Base-by-base conservation (phyloP, 805 yeast genomes). In the Saccharomycopsis sp. region DNA sequence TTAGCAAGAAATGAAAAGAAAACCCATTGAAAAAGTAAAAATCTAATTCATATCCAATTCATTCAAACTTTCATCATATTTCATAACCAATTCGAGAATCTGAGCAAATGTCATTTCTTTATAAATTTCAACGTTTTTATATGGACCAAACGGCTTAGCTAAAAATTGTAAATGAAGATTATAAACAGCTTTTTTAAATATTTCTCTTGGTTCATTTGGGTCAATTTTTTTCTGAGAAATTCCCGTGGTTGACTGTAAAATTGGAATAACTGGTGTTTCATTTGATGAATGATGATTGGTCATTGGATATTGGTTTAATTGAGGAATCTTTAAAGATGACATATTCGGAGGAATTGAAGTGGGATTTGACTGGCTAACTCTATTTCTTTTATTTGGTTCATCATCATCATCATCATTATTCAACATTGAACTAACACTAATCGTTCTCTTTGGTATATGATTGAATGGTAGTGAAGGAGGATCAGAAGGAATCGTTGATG, bases 101-200 rank as follows among this genome's bases (percentile, higher is more conserved):
- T 41, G 37, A 5, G 37, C 45, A 37, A 41, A 41, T 18, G 37
- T 18, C 45, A 41, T 41, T 20, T 37, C 38, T 21, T 37, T 41
- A 25, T 18, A 37, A 4, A 41, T 27, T n/a, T 41, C 41, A 10
- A 12, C 10, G 20, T 28, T 26, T 18, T 31, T 17, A 29, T 32
- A 36, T 21, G 41, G 41, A 6, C 45, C 45, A 25, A 14, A 20
- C 9, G 45, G 45, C 3, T 32, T 21, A 12, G 21, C n/a, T 10
- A 37, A 19, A 37, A 41, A 41, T 28, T 41, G 45, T 8, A 41
- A n/a, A 21, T 41, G 41, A 14, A 41, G 29, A 17, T 41, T 21
- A 27, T 14, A 19, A 13, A 41, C 42, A n/a, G 45, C 40, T 15
- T 37, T 26, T 25, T 32, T 30, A 20, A 41, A 19, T 10, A 23